Evolutionary conservation across 2,329 filamentous ascomycete species (phyloP).

Genomic region (Calonectria hawksworthii): DNA sequence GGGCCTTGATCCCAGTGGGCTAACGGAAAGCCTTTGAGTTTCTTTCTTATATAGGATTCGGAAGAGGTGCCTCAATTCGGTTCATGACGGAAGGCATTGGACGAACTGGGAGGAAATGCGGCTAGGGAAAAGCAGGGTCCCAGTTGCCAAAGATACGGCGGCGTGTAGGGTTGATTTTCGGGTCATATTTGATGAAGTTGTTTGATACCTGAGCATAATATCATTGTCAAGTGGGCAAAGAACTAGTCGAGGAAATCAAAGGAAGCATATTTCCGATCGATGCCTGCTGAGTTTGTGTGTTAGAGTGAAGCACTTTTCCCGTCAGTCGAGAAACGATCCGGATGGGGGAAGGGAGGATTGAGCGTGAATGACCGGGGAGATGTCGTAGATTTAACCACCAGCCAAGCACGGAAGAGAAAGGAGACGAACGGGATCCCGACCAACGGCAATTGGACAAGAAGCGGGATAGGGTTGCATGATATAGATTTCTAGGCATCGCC

Average conservation of each 20-base stretch:
- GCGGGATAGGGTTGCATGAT: conserved; percentile 33
- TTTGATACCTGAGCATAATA: conserved; percentile 48
- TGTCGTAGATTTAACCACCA: neutral
- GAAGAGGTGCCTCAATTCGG: conserved; percentile 29
- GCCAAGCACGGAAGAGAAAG: neutral
- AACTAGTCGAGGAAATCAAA: neutral
- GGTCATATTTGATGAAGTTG: conserved; percentile 39
- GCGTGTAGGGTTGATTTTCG: conserved; percentile 35
- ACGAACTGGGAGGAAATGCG: conserved; percentile 27
- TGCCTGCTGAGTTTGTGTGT: neutral
- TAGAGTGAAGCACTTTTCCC: neutral
- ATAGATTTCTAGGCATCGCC: conserved; percentile 38
- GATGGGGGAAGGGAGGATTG: neutral
- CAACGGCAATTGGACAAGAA: neutral
- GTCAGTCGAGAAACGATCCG: neutral
- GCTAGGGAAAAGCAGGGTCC: conserved; percentile 25
- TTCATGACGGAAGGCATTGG: conserved; percentile 32
- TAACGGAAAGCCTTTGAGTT: conserved; percentile 19
- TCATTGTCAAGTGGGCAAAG: conserved; percentile 32
- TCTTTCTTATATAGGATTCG: conserved; percentile 35
- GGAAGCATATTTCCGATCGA: neutral
- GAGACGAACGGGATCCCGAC: neutral
- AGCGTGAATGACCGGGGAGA: neutral
- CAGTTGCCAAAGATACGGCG: conserved; percentile 21
- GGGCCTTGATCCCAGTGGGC: conserved; percentile 22